A percentile compares a stretch with the other conserved stretches of the same genome.
Evolutionary conservation across 2,329 filamentous ascomycete genomes (phyloP).

Genomic region (Hypoxylon rubiginosum): DNA sequence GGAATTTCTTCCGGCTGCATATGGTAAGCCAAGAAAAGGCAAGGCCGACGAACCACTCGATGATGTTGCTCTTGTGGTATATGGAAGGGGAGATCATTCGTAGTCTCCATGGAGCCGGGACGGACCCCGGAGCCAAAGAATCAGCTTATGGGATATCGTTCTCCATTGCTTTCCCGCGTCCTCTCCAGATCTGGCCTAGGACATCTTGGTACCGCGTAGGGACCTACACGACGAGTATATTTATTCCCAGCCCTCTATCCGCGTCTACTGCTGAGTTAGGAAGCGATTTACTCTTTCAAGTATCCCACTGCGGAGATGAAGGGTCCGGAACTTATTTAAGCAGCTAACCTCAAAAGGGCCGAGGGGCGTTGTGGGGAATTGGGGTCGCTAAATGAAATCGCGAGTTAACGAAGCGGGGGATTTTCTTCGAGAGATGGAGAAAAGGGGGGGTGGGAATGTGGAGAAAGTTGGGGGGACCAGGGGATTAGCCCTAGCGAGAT

Average conservation of each 20-base stretch:
- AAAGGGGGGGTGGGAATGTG: constrained; percentile 8
- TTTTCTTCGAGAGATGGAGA: not conserved
- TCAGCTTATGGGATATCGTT: not conserved
- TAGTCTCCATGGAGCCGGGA: not conserved
- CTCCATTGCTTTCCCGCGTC: not conserved
- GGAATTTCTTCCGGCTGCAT: not conserved
- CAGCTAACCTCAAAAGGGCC: constrained; percentile 10
- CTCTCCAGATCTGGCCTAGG: not conserved
- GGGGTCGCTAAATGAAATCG: constrained; percentile 12
- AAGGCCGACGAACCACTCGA: not conserved
- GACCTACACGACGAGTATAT: not conserved
- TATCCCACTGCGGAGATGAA: constrained; percentile 25
- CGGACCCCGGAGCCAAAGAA: not conserved
- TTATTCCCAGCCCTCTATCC: constrained; percentile 1
- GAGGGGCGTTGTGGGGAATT: constrained; percentile 8
- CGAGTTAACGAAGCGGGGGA: constrained; percentile 13
- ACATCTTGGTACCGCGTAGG: not conserved
- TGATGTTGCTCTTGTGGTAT: not conserved
- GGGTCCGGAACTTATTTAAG: constrained; percentile 18
- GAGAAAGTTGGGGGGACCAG: constrained; percentile 7
- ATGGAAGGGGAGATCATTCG: not conserved
- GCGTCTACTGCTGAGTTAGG: not conserved
- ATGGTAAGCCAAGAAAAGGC: not conserved
- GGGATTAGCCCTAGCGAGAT: constrained; percentile 17
- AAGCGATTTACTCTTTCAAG: constrained; percentile 8